Evolutionary conservation across 1,284 basidiomycete species (phyloP).

Genomic region (Trichosporon sp.): DNA sequence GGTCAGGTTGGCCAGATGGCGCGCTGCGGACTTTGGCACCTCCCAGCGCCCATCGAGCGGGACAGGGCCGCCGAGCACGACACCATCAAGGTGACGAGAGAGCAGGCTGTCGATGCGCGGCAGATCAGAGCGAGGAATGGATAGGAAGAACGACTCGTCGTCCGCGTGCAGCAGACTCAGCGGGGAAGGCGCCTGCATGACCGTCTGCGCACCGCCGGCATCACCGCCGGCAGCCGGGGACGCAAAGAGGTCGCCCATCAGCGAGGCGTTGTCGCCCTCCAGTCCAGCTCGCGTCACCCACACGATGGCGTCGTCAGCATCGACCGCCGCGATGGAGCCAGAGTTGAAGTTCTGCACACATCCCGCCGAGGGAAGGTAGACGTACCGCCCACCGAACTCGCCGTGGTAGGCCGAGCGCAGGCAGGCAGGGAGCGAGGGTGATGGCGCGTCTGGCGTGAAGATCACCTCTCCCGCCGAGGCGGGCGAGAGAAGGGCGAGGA

Average conservation of each 20-base stretch:
- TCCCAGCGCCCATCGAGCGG: slow-evolving; percentile 6
- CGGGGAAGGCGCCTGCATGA: neutral
- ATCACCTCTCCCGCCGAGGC: neutral
- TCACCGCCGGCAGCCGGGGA: neutral
- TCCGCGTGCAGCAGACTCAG: slow-evolving; percentile 23
- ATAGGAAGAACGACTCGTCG: slow-evolving; percentile 29
- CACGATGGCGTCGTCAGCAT: slow-evolving; percentile 1
- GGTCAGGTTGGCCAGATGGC: slow-evolving; percentile 42
- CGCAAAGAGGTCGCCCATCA: neutral
- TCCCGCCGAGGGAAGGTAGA: slow-evolving; percentile 14
- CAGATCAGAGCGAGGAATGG: slow-evolving; percentile 28
- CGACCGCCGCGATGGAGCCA: slow-evolving; percentile 21
- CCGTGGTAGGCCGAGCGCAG: slow-evolving; percentile 27
- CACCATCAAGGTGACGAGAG: slow-evolving; percentile 40
- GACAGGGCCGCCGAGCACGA: slow-evolving; percentile 20
- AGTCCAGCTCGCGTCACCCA: slow-evolving; percentile 7
- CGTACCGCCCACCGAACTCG: slow-evolving; percentile 23
- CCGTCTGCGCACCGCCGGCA: neutral
- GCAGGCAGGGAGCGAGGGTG: slow-evolving; percentile 13
- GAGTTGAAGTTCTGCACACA: slow-evolving; percentile 17
- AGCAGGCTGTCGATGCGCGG: slow-evolving; percentile 43
- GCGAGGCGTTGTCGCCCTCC: neutral
- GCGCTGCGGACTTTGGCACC: slow-evolving; percentile 32
- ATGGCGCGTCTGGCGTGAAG: slow-evolving; percentile 6
- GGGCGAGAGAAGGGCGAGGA: neutral